Evolutionary conservation across 2,329 filamentous ascomycete species (phyloP).

Genomic region (Alternaria triticimaculans): DNA sequence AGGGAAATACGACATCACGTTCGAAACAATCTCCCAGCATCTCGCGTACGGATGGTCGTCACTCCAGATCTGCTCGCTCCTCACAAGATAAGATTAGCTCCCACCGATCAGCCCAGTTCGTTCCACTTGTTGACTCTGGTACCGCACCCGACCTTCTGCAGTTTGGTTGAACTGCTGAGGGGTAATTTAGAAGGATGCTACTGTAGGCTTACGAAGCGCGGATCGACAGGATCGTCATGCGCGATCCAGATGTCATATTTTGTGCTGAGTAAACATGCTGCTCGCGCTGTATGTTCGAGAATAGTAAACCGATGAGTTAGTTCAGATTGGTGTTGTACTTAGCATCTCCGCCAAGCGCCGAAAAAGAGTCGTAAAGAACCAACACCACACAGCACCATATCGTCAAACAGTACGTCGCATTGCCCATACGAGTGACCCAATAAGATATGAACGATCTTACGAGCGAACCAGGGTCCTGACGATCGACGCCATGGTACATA

Average conservation of each 20-base stretch:
- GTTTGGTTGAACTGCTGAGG: neutral
- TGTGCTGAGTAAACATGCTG: neutral
- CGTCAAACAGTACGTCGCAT: neutral
- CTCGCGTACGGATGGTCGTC: too few relatives aligned
- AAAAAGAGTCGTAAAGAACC: neutral
- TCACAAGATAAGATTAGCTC: neutral
- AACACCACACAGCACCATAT: neutral
- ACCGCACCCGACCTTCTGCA: neutral
- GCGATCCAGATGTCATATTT: neutral
- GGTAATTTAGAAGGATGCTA: neutral
- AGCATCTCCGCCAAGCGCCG: neutral
- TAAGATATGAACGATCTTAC: neutral
- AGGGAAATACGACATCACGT: neutral
- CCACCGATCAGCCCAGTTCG: too few relatives aligned
- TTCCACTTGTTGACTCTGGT: neutral
- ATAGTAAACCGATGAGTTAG: neutral
- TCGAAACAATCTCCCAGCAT: rapidly evolving
- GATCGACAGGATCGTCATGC: neutral
- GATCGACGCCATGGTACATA: neutral
- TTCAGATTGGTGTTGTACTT: neutral
- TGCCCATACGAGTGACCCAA: neutral
- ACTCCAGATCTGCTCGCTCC: too few relatives aligned
- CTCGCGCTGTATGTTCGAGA: neutral
- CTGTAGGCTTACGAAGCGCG: too few relatives aligned
- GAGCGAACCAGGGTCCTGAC: neutral